phyloP scores from a whole-genome alignment of 2,329 filamentous ascomycete species.

The Sclerotinia sclerotiorum region DNA sequence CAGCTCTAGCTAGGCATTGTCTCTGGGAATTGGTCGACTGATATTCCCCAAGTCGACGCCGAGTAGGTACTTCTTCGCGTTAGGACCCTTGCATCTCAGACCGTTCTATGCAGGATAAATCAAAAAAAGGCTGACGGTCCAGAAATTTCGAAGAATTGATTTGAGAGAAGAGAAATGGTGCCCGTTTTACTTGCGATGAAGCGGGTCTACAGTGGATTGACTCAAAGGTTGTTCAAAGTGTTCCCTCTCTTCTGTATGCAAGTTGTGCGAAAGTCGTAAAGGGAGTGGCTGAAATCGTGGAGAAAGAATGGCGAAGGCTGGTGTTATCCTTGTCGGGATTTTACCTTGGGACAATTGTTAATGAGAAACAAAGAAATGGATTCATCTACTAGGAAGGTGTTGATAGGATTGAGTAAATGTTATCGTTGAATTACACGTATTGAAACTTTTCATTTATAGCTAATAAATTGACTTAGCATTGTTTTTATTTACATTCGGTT shows the following conservation, averaged over 20 bases:
- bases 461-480: not conserved
- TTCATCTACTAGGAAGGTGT: no score
- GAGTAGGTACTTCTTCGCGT: slow-evolving; percentile 14
- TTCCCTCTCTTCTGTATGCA: slow-evolving; percentile 1
- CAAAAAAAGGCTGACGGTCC: not conserved
- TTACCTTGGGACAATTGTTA: not conserved
- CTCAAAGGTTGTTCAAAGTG: slow-evolving; percentile 12
- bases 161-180: slow-evolving; percentile 4
- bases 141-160: slow-evolving; percentile 9
- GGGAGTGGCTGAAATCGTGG: slow-evolving; percentile 22
- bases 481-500: not conserved
- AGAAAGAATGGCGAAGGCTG: slow-evolving; percentile 23
- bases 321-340: slow-evolving; percentile 13
- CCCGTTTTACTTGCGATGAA: slow-evolving; percentile 14
- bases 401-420: no score
- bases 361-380: not conserved
- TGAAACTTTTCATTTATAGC: not conserved
- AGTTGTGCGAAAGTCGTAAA: slow-evolving; percentile 1
- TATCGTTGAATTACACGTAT: not conserved
- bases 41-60: slow-evolving; percentile 14
- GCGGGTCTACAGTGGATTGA: slow-evolving; percentile 18
- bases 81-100: slow-evolving; percentile 11
- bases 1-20: slow-evolving; percentile 36
- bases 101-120: slow-evolving; percentile 15
- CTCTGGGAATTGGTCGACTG: slow-evolving; percentile 1